Evolutionary conservation across 106 monocot genomes (phyloP), one percentile per base, ranked within the genome.

Genomic region (Allium sativum): DNA sequence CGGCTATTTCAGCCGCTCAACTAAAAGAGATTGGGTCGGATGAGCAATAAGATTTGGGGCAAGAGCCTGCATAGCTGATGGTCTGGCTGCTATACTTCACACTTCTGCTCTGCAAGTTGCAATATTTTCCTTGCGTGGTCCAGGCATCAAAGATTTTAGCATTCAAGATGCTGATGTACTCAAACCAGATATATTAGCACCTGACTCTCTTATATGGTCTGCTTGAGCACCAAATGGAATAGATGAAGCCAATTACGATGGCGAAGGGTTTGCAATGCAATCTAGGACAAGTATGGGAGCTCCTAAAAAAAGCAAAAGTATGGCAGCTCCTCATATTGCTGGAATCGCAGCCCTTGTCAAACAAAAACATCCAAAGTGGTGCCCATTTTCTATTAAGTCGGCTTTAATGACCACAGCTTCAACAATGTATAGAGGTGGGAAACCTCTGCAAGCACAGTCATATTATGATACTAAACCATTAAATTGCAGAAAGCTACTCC

Each of bases 141-240:
- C 95, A 14, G 90, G 82, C 78, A 87, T 96, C 43, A 90, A 87
- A 59, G 95, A 96, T 80, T 96, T 87, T 74, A 90, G 81, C 70
- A 90, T 96, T 77, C 79, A 87, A 67, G 95, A 96, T 78, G 90
- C 95, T 13, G 95, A 96, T 80, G 84, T 96, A 54, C 90, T 96
- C n/a, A 96, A 96, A 63, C 95, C 95, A 12, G 95, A 96, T 61
- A 87, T 96, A 64, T 59, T 96, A 20, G 95, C 95, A 64, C 95
- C 95, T 20, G 95, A 90, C 15, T 70, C 72, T 73, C 86, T 90
- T 21, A 96, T 96, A 52, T 96, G 95, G 95, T 80, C 95, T 75
- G 95, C 90, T n/a, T 96, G 95, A 90, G 71, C 95, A 22, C 95
- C 90, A 70, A 87, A 96, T 72, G 95, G 95, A 63, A 96, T 87